phyloP scores from a whole-genome alignment of 2,329 filamentous ascomycete species.

The Penicillium concentricum region DNA sequence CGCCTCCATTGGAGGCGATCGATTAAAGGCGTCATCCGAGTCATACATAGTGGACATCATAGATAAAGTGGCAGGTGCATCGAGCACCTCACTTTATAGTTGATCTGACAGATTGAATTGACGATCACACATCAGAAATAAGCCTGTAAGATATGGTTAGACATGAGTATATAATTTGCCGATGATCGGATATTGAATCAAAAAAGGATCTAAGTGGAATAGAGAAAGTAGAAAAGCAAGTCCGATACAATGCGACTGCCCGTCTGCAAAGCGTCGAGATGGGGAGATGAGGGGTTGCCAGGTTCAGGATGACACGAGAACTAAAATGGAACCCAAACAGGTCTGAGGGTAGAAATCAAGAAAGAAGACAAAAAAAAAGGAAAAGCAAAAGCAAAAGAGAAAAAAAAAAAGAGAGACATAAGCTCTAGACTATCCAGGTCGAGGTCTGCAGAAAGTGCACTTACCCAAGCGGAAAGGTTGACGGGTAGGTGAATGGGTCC shows the following conservation, averaged over 20 bases:
- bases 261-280: constrained; percentile 1
- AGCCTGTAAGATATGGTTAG: constrained; percentile 2
- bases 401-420: too few relatives aligned
- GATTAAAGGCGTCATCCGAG: constrained; percentile 39
- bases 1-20: constrained; percentile 39
- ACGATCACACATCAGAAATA: constrained; percentile 6
- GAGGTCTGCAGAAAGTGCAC: constrained; percentile 8
- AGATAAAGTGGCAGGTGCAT: constrained; percentile 16
- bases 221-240: neutral
- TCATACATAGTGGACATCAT: constrained; percentile 43
- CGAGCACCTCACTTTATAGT: constrained; percentile 2
- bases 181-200: neutral
- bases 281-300: constrained; percentile 6
- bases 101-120: neutral
- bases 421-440: neutral
- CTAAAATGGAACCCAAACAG: neutral
- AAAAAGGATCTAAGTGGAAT: neutral
- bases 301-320: neutral
- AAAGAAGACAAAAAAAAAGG: neutral
- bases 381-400: neutral
- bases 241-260: constrained; percentile 1
- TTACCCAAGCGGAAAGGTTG: constrained; percentile 11
- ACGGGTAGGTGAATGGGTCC: constrained; percentile 10
- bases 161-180: neutral
- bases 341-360: neutral